Conservation (phyloP, 1,284 basidiomycete species). For the Tylopilus sp. region DNA sequence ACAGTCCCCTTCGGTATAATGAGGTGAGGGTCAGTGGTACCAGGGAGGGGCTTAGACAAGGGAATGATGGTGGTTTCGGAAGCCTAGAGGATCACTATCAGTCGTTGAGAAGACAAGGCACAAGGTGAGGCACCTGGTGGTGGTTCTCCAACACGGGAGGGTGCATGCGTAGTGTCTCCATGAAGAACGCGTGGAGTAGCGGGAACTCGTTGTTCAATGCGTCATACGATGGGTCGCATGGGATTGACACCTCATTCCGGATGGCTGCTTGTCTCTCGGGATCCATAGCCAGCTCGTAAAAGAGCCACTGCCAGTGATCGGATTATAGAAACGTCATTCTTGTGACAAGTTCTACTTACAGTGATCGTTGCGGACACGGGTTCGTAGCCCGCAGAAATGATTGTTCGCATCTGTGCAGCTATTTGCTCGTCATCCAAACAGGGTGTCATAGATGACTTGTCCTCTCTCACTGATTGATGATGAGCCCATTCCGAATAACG, state of each 20-base stretch:
- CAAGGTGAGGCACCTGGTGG: constrained; percentile 43
- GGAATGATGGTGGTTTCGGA: constrained; percentile 46
- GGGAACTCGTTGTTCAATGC: constrained; percentile 46
- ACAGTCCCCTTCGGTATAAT: constrained; percentile 54
- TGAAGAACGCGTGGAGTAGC: constrained; percentile 51
- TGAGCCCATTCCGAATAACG: constrained; percentile 5
- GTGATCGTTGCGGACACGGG: constrained; percentile 53
- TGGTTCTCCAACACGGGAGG: constrained; percentile 59
- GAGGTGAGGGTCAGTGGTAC: constrained; percentile 39
- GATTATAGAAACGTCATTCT: constrained; percentile 2
- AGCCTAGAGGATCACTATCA: constrained; percentile 35
- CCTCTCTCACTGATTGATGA: constrained; percentile 39
- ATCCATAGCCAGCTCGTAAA: constrained; percentile 54
- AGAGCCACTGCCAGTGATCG: constrained; percentile 43
- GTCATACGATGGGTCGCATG: constrained; percentile 47
- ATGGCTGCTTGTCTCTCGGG: constrained; percentile 44
- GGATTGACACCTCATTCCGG: constrained; percentile 45
- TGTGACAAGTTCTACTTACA: constrained; percentile 32
- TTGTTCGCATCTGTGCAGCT: constrained; percentile 55
- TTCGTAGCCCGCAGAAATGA: constrained; percentile 63
- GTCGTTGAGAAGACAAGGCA: not conserved
- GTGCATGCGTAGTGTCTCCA: constrained; percentile 56
- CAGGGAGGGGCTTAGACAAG: constrained; percentile 46
- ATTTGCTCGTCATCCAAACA: constrained; percentile 47
- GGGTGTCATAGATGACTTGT: constrained; percentile 32